Percentiles rank a stretch among this genome's conserved stretches.
Evolutionary conservation across 179 eudicot genomes (phyloP).

Genomic region (Gypsophila paniculata): DNA sequence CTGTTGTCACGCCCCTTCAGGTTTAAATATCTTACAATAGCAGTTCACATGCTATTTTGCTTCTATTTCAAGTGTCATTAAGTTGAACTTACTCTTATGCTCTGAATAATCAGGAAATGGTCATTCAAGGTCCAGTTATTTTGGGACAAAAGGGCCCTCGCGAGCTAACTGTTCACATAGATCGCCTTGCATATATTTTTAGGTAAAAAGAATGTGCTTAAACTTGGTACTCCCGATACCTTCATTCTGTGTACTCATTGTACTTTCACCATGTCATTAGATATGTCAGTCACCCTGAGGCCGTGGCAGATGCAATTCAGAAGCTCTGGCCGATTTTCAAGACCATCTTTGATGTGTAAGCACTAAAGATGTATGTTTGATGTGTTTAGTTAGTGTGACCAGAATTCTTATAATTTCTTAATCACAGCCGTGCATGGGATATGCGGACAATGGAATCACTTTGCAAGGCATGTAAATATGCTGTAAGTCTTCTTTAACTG

Average conservation of each 20-base stretch:
- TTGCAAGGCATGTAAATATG: conserved; percentile 97
- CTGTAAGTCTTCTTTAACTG: conserved; percentile 53
- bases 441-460: conserved; percentile 99
- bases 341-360: conserved; percentile 90
- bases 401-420: background rate
- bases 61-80: conserved; percentile 9
- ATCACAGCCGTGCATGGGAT: conserved; percentile 97
- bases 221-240: background rate
- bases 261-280: conserved; percentile 38
- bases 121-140: conserved; percentile 78
- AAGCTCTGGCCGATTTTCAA: conserved; percentile 94
- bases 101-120: conserved; percentile 58
- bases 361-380: conserved; percentile 11
- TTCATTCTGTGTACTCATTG: conserved; percentile 9
- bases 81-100: background rate
- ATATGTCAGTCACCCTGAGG: conserved; percentile 92
- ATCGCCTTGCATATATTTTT: conserved; percentile 91
- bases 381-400: background rate
- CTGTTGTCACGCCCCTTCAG: conserved; percentile 85
- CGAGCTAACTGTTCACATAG: conserved; percentile 93
- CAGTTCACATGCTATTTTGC: conserved; percentile 1
- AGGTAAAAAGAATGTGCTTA: conserved; percentile 41
- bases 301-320: conserved; percentile 96
- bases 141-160: conserved; percentile 82
- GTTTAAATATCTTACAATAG: conserved; percentile 28